Evolutionary conservation across 2,329 filamentous ascomycete genomes (phyloP).

Genomic region (Colletotrichum australisinense): DNA sequence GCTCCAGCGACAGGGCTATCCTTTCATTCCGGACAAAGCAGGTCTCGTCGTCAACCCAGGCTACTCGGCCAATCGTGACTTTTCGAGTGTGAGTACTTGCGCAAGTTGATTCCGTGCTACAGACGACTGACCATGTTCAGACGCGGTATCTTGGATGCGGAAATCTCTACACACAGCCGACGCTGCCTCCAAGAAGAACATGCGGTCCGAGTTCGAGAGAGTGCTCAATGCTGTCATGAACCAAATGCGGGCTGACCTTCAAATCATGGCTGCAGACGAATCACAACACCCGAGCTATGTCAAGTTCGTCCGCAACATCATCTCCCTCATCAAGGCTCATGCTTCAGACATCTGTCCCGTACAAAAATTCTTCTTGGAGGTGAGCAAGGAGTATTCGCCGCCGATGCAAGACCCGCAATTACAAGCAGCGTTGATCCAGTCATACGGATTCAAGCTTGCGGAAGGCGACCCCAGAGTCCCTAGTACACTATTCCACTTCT

Average conservation of each 20-base stretch:
- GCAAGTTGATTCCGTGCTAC: background rate
- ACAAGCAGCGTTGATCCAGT: slow-evolving; percentile 65
- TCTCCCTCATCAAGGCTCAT: slow-evolving; percentile 65
- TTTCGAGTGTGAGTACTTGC: slow-evolving; percentile 58
- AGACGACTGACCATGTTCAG: slow-evolving; percentile 37
- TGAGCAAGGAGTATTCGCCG: slow-evolving; percentile 67
- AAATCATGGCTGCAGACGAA: slow-evolving; percentile 46
- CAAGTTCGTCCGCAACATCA: slow-evolving; percentile 61
- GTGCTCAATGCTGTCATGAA: slow-evolving; percentile 62
- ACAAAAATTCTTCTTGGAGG: slow-evolving; percentile 67
- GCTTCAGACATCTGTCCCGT: slow-evolving; percentile 64
- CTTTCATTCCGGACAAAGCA: slow-evolving; percentile 55
- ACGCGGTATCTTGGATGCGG: slow-evolving; percentile 62
- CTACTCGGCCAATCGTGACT: slow-evolving; percentile 59
- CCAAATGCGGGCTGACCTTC: slow-evolving; percentile 64
- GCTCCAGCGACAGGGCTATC: slow-evolving; percentile 53
- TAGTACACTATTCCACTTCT: slow-evolving; percentile 66
- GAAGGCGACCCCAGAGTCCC: slow-evolving; percentile 61
- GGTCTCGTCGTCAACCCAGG: slow-evolving; percentile 52
- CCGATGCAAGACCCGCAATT: slow-evolving; percentile 66
- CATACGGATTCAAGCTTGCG: slow-evolving; percentile 65
- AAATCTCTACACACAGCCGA: slow-evolving; percentile 54
- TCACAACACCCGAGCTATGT: slow-evolving; percentile 60
- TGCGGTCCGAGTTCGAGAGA: slow-evolving; percentile 55
- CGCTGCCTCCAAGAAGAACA: slow-evolving; percentile 46